These are phyloP conservation scores for Vigna unguiculata DNA, from an alignment of 306 rosid species.

Conservation along the genomic window DNA sequence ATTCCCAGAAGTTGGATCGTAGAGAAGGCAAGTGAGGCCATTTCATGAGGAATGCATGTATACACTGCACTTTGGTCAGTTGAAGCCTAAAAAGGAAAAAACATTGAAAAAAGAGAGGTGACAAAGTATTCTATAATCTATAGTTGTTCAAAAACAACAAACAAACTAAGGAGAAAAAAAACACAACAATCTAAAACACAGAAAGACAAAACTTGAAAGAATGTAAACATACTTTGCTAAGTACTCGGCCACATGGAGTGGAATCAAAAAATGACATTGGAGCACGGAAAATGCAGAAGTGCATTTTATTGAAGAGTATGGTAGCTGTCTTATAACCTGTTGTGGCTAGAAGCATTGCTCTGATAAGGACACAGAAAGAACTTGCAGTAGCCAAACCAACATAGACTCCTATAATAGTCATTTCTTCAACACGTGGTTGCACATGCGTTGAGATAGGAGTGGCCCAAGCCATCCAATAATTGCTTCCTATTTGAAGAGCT, in stretches of 20 bases:
- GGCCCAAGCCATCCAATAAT: slow-evolving; percentile 98
- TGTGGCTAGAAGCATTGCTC: slow-evolving; percentile 58
- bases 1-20: slow-evolving; percentile 43
- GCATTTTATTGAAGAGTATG: slow-evolving; percentile 81
- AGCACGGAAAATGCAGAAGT: slow-evolving; percentile 73
- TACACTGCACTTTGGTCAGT: slow-evolving; percentile 48
- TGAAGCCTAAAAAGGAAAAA: slow-evolving; percentile 40
- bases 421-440: slow-evolving; percentile 55
- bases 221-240: slow-evolving; percentile 66
- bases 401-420: slow-evolving; percentile 63
- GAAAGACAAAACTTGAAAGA: neutral
- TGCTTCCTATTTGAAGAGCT: slow-evolving; percentile 84
- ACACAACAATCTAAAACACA: neutral
- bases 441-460: slow-evolving; percentile 70
- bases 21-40: slow-evolving; percentile 7
- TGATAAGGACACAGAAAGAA: slow-evolving; percentile 62
- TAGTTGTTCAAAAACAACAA: too few relatives aligned
- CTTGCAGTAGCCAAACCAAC: slow-evolving; percentile 78
- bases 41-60: slow-evolving; percentile 20
- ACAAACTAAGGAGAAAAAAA: too few relatives aligned
- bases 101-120: neutral
- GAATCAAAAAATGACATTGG: slow-evolving; percentile 93
- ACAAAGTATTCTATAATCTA: neutral
- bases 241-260: slow-evolving; percentile 86
- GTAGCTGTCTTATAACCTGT: slow-evolving; percentile 78